phyloP scores from a whole-genome alignment of 148 eudicot species.

The Rhododendron mucronatum region DNA sequence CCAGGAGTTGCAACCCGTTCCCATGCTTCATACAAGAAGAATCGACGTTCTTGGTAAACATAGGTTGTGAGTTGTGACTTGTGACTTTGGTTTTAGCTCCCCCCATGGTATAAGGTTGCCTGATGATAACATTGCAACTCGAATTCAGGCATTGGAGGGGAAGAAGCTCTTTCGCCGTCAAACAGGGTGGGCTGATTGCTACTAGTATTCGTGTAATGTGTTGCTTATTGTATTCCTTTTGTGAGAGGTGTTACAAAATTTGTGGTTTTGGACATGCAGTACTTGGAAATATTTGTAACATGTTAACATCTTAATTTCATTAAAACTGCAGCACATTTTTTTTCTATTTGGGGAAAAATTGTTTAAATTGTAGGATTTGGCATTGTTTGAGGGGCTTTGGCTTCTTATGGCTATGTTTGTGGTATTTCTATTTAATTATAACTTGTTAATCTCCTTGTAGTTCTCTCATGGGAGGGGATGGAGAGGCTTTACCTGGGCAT shows the following conservation, averaged over 20 bases:
- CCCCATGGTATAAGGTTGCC: neutral
- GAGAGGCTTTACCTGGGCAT: conserved; percentile 28
- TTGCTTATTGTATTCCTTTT: neutral
- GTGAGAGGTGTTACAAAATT: neutral
- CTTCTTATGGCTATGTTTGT: neutral
- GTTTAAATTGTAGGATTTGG: neutral
- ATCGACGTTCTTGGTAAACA: neutral
- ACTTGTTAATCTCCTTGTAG: conserved; percentile 31
- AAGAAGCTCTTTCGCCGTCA: neutral
- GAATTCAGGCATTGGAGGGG: neutral
- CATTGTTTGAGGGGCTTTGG: neutral
- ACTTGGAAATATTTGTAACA: neutral
- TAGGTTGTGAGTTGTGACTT: neutral
- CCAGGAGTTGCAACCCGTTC: neutral
- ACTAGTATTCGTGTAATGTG: neutral
- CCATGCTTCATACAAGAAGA: neutral
- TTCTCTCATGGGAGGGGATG: conserved; percentile 22
- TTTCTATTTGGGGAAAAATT: neutral
- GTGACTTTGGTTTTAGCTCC: neutral
- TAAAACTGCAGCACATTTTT: no score
- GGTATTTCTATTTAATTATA: neutral
- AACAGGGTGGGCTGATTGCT: neutral
- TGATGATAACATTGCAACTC: neutral
- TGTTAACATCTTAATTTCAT: neutral
- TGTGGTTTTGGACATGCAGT: neutral